Base-by-base conservation (phyloP, 306 rosid genomes). In the Chamaecrista fasciculata region DNA sequence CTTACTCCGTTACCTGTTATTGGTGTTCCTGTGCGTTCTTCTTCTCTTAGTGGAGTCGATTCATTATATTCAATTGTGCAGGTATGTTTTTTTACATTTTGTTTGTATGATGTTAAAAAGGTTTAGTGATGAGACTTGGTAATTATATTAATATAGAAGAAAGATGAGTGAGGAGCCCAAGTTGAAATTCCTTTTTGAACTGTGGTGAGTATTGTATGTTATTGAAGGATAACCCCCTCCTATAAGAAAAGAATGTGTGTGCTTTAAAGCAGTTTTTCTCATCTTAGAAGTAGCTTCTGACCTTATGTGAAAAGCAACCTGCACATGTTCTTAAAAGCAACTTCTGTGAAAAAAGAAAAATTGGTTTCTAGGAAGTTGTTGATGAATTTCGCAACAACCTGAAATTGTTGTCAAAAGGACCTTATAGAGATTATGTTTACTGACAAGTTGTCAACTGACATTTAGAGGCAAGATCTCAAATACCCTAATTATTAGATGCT, bases 11-110 rank as follows among this genome's bases (percentile, higher is more conserved):
- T 90, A 74, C 89, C 97, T 11, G 92, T 94, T 43, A 69, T 94
- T 58, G 97, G 95, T 49, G 99, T 94, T 70, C 97, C 99, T 14
- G 95, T 94, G 52, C 92, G 95, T 57, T 92, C 89, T 62, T 85
- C 97, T 66, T 46, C 89, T 34, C 73, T 94, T 68, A 92, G 81
- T 69, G 97, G 99, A 59, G 26, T 91, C 25, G 99, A 91, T 86
- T 94, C 99, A 5, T 88, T 88, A 62, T 77, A 90, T 60, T 91
- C 97, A 19, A 94, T 91, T 60, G 90, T 90, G 61, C 95, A 94
- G 96, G 99, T 91, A 82, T 50, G 34, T 5, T 50, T 69, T 8
- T 71, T 69, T 25, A 14, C 66, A 24, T 44, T 37, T 2, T n/a
- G 50, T 44, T 12, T 19, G 50, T 44, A n/a, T 5, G 21, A 10